A percentile compares a stretch with the other conserved stretches of the same genome.
Conservation (phyloP, 164 flowering plant species). For the Kingdonia uniflora region DNA sequence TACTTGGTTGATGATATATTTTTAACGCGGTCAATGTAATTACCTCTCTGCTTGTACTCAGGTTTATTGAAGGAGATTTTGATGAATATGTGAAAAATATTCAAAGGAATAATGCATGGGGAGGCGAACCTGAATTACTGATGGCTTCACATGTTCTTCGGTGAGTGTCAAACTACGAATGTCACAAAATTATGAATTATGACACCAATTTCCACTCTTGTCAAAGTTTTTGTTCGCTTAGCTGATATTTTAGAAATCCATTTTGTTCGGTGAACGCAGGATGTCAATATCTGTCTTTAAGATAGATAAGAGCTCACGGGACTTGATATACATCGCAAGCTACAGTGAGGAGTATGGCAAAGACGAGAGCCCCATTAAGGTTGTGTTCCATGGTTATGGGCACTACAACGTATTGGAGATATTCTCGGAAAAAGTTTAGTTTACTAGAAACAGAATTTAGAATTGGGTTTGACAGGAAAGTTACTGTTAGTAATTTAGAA, state of each 20-base stretch:
- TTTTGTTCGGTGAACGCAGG: constrained; percentile 23
- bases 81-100: constrained; percentile 58
- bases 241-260: no score
- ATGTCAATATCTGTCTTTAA: constrained; percentile 57
- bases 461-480: neutral
- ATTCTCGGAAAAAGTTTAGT: neutral
- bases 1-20: neutral
- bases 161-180: no score
- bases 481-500: neutral
- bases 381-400: no score
- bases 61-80: constrained; percentile 80
- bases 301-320: constrained; percentile 39
- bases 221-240: no score
- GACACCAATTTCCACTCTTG: no score
- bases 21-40: neutral
- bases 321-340: no score
- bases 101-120: constrained; percentile 49
- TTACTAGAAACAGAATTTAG: no score
- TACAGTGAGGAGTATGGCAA: constrained; percentile 47
- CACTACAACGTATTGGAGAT: constrained; percentile 57
- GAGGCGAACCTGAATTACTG: constrained; percentile 43
- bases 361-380: constrained; percentile 29
- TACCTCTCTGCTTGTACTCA: constrained; percentile 12
- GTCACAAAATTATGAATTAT: no score
- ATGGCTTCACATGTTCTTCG: constrained; percentile 77